Evolutionary conservation across 306 rosid species (phyloP).

Genomic region (Castanospermum australe): DNA sequence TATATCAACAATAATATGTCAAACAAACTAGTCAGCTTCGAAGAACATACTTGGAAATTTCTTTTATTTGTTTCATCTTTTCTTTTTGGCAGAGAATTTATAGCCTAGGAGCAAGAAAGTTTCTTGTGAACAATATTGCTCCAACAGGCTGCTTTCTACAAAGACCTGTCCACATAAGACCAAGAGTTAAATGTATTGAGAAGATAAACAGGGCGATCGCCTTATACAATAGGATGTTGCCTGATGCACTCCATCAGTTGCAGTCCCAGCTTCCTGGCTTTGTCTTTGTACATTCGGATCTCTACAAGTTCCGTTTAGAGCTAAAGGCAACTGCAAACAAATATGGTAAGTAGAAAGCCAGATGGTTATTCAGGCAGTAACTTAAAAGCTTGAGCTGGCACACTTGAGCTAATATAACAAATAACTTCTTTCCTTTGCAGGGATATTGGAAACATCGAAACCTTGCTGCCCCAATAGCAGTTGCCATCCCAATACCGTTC

Average conservation of each 20-base stretch:
- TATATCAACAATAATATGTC: neutral
- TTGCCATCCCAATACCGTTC: neutral
- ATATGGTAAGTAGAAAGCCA: constrained; percentile 27
- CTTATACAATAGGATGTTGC: constrained; percentile 26
- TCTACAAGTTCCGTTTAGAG: constrained; percentile 7
- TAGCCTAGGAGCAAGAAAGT: constrained; percentile 40
- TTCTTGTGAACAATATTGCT: constrained; percentile 31
- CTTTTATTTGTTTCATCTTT: neutral
- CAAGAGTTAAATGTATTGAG: constrained; percentile 29
- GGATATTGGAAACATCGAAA: constrained; percentile 34
- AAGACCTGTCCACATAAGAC: neutral
- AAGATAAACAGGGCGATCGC: constrained; percentile 12
- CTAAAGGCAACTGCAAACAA: constrained; percentile 18
- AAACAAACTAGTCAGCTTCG: neutral
- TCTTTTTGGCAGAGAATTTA: constrained; percentile 33
- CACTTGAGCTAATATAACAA: neutral
- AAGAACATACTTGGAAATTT: neutral
- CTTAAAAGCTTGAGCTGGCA: neutral
- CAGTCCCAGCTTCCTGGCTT: constrained; percentile 32
- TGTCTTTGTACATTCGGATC: constrained; percentile 27
- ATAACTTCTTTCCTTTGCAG: constrained; percentile 15
- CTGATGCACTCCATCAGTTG: neutral
- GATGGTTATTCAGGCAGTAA: neutral
- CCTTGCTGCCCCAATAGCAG: constrained; percentile 38
- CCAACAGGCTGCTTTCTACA: constrained; percentile 47